Percentiles rank a stretch among this genome's conserved stretches.
Conservation (phyloP, 306 rosid species). For the Sesbania bispinosa region DNA sequence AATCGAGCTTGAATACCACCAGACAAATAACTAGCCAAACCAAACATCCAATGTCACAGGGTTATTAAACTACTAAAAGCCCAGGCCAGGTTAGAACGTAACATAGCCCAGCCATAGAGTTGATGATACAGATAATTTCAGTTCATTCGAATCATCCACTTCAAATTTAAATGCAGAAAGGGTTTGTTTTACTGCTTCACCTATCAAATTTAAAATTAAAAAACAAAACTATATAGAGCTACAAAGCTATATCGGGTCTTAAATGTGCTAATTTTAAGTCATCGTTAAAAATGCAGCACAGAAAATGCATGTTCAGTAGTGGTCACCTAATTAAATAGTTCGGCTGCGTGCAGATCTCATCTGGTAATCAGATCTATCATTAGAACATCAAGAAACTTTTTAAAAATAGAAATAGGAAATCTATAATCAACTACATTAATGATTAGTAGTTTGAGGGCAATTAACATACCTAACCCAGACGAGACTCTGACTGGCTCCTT, state of each 20-base stretch:
- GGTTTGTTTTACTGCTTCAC: not conserved
- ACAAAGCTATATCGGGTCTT: not conserved
- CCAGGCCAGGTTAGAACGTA: not conserved
- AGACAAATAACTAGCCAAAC: not conserved
- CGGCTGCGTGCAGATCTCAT: conserved; percentile 40
- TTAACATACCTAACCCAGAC: conserved; percentile 41
- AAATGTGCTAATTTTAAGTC: not conserved
- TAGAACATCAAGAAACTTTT: not conserved
- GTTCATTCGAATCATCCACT: not conserved
- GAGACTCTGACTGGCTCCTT: conserved; percentile 34
- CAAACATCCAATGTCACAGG: not conserved
- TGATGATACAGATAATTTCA: not conserved
- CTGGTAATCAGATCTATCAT: conserved; percentile 30
- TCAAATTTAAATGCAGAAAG: conserved; percentile 7
- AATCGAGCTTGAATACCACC: too few relatives aligned
- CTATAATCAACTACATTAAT: not conserved
- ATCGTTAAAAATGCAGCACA: not conserved
- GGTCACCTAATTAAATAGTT: conserved; percentile 25
- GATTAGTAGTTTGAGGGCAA: not conserved
- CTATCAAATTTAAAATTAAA: not conserved
- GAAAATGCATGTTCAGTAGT: not conserved
- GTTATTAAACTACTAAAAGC: not conserved
- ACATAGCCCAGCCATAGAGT: not conserved
- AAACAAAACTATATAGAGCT: not conserved
- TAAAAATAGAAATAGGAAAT: not conserved